These are phyloP conservation scores for Turnera subulata DNA, from an alignment of 345 rosid species.

Conservation along the genomic window DNA sequence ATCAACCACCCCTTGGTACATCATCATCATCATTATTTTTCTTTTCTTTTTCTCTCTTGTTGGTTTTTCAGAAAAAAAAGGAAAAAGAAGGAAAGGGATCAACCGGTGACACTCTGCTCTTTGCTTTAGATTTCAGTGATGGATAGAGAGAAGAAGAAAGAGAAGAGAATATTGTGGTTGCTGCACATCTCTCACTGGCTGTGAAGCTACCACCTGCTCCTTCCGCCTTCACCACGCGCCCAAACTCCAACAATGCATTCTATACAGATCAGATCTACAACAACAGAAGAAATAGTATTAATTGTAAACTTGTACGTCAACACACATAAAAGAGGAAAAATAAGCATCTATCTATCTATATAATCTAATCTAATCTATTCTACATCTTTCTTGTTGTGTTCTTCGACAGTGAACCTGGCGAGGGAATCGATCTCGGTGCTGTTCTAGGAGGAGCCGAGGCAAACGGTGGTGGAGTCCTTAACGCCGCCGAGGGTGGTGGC, in stretches of 20 bases:
- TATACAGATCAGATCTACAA: too few relatives aligned
- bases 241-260: too few relatives aligned
- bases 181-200: slow-evolving; percentile 19
- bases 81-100: slow-evolving; percentile 16
- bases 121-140: slow-evolving; percentile 32
- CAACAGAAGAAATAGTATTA: too few relatives aligned
- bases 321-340: too few relatives aligned
- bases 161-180: slow-evolving; percentile 3
- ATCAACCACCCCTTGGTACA: slow-evolving; percentile 35
- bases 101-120: slow-evolving; percentile 4
- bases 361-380: too few relatives aligned
- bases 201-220: slow-evolving; percentile 35
- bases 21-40: slow-evolving; percentile 19
- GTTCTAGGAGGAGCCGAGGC: slow-evolving; percentile 45
- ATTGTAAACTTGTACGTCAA: too few relatives aligned
- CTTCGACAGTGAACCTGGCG: slow-evolving; percentile 86
- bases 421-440: slow-evolving; percentile 60
- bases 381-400: slow-evolving; percentile 89
- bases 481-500: slow-evolving; percentile 60
- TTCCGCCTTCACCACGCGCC: too few relatives aligned
- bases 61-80: neutral
- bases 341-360: too few relatives aligned
- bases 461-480: slow-evolving; percentile 45
- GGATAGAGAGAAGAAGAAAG: slow-evolving; percentile 3
- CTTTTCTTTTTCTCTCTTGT: neutral